Conservation (phyloP, 2,329 filamentous ascomycete species). For the Reticulascus tulasneorum region DNA sequence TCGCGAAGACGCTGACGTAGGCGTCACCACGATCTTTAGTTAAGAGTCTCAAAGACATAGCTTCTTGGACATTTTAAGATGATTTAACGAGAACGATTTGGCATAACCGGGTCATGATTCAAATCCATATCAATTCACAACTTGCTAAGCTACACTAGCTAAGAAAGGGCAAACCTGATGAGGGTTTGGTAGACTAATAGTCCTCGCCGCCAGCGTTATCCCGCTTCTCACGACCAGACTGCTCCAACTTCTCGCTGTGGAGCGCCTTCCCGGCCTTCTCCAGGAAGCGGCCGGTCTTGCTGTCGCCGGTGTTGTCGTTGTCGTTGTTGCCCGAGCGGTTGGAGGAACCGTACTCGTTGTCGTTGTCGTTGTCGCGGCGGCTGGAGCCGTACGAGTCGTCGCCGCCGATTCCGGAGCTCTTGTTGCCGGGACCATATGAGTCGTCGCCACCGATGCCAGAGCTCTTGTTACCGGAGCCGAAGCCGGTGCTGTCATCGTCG, state of each 20-base stretch:
- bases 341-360: slow-evolving; percentile 16
- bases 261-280: slow-evolving; percentile 53
- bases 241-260: slow-evolving; percentile 40
- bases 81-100: background rate
- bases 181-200: too few relatives aligned
- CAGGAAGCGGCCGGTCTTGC: slow-evolving; percentile 51
- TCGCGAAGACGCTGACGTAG: slow-evolving; percentile 54
- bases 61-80: background rate
- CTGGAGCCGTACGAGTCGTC: slow-evolving; percentile 16
- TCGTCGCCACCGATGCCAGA: slow-evolving; percentile 15
- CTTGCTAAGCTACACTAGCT: too few relatives aligned
- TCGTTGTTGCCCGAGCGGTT: slow-evolving; percentile 14
- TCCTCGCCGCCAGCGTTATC: slow-evolving; percentile 27
- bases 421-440: slow-evolving; percentile 14
- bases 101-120: too few relatives aligned
- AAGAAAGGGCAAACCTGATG: too few relatives aligned
- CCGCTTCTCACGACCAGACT: slow-evolving; percentile 49
- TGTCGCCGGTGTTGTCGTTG: slow-evolving; percentile 29
- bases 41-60: too few relatives aligned
- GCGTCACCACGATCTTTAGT: too few relatives aligned
- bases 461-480: slow-evolving; percentile 27
- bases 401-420: slow-evolving; percentile 13
- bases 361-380: slow-evolving; percentile 13
- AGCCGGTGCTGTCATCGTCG: slow-evolving; percentile 9
- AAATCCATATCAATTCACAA: too few relatives aligned